phyloP scores from a whole-genome alignment of 176 grass and related monocot species.

The Avena insularis region DNA sequence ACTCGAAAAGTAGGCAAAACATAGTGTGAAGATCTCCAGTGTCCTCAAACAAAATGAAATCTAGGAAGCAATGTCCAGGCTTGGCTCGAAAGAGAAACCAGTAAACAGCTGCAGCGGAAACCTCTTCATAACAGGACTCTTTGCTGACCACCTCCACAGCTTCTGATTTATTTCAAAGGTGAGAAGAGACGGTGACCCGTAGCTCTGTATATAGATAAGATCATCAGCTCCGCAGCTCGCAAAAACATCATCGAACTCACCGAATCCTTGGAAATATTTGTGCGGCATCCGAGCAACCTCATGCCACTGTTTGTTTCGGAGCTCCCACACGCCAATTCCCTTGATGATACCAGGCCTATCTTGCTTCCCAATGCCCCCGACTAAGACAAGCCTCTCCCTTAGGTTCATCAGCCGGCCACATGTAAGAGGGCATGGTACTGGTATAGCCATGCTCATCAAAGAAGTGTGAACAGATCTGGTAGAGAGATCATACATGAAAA shows the following conservation, averaged over 20 bases:
- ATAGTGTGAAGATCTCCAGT: slow-evolving; percentile 30
- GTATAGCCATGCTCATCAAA: slow-evolving; percentile 72
- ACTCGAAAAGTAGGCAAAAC: slow-evolving; percentile 40
- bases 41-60: slow-evolving; percentile 30
- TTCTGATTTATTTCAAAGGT: slow-evolving; percentile 76
- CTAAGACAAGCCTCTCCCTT: slow-evolving; percentile 66
- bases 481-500: slow-evolving; percentile 78
- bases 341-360: slow-evolving; percentile 89
- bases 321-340: slow-evolving; percentile 93
- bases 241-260: slow-evolving; percentile 88
- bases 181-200: slow-evolving; percentile 79
- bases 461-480: slow-evolving; percentile 44
- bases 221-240: slow-evolving; percentile 75
- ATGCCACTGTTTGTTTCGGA: slow-evolving; percentile 67
- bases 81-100: slow-evolving; percentile 88
- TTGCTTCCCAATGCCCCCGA: slow-evolving; percentile 85
- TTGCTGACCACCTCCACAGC: slow-evolving; percentile 82
- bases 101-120: slow-evolving; percentile 92
- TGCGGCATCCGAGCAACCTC: slow-evolving; percentile 87
- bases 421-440: slow-evolving; percentile 72
- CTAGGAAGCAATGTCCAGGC: slow-evolving; percentile 77
- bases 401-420: slow-evolving; percentile 86
- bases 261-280: slow-evolving; percentile 93
- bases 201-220: slow-evolving; percentile 93
- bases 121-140: slow-evolving; percentile 84